These are phyloP conservation scores for Cercospora citrullina DNA, from an alignment of 2,329 filamentous ascomycete species.

Conservation along the genomic window DNA sequence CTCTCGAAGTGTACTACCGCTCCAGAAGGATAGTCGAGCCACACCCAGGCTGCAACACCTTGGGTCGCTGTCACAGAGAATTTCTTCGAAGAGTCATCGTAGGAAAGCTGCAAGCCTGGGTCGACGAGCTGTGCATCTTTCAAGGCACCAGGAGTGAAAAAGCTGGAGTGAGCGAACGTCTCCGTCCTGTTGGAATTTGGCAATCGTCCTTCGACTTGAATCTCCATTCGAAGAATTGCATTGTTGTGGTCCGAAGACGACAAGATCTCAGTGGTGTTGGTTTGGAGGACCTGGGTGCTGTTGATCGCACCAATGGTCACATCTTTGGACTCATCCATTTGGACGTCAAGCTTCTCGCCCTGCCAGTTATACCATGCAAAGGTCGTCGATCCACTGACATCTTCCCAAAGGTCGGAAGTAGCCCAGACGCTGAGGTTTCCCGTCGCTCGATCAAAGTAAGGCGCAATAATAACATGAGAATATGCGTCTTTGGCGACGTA, in stretches of 20 bases:
- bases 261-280: slow-evolving; percentile 42
- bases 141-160: slow-evolving; percentile 52
- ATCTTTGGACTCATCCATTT: slow-evolving; percentile 34
- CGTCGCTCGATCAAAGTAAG: slow-evolving; percentile 55
- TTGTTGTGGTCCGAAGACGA: slow-evolving; percentile 38
- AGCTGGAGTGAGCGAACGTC: slow-evolving; percentile 53
- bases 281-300: slow-evolving; percentile 50
- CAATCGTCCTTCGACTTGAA: slow-evolving; percentile 48
- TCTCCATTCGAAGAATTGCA: slow-evolving; percentile 47
- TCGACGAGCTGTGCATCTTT: slow-evolving; percentile 51
- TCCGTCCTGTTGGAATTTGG: slow-evolving; percentile 47
- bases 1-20: slow-evolving; percentile 54
- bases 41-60: slow-evolving; percentile 56
- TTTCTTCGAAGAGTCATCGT: slow-evolving; percentile 35
- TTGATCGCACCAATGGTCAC: slow-evolving; percentile 56
- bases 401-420: slow-evolving; percentile 59
- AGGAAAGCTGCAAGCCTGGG: slow-evolving; percentile 48
- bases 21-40: slow-evolving; percentile 55
- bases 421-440: slow-evolving; percentile 56
- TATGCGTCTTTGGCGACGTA: slow-evolving; percentile 61
- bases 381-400: slow-evolving; percentile 48
- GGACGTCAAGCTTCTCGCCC: slow-evolving; percentile 47
- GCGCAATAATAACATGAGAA: slow-evolving; percentile 59
- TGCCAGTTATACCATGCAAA: slow-evolving; percentile 56
- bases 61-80: slow-evolving; percentile 52